These are phyloP conservation scores for Candida sanyaensis DNA, from an alignment of 1,139 yeast species.

Conservation along the genomic window DNA sequence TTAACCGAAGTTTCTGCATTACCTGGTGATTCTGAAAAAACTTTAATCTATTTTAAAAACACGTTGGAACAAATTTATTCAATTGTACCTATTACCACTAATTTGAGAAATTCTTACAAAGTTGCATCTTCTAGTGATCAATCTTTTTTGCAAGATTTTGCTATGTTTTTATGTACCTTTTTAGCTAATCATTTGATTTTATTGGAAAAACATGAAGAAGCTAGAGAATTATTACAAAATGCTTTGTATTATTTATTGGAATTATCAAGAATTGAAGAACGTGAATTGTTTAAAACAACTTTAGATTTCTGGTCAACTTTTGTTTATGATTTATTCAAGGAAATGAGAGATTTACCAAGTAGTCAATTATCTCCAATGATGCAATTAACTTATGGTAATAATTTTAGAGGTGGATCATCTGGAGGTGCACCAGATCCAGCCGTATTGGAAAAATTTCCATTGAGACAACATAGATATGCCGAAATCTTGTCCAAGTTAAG, in stretches of 20 bases:
- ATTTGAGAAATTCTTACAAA: constrained; percentile 71
- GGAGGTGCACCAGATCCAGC: constrained; percentile 92
- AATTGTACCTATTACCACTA: constrained; percentile 75
- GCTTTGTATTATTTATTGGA: constrained; percentile 83
- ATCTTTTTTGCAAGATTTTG: constrained; percentile 92
- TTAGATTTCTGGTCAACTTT: constrained; percentile 91
- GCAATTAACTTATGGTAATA: constrained; percentile 63
- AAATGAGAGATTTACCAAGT: constrained; percentile 78
- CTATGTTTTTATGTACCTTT: constrained; percentile 88
- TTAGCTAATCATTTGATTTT: constrained; percentile 73
- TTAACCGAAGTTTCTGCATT: constrained; percentile 85
- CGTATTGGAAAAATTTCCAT: constrained; percentile 68
- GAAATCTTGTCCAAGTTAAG: constrained; percentile 78
- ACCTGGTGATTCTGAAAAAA: constrained; percentile 62
- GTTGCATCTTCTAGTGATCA: constrained; percentile 83
- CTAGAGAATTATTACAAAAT: constrained; percentile 61
- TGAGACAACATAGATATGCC: constrained; percentile 83
- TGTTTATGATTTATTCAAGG: constrained; percentile 78
- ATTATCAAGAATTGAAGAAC: constrained; percentile 87
- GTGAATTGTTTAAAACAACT: constrained; percentile 93
- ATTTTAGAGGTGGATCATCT: constrained; percentile 46
- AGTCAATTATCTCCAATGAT: constrained; percentile 72
- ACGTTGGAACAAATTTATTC: constrained; percentile 71
- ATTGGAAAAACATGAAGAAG: constrained; percentile 64
- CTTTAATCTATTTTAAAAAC: constrained; percentile 69